phyloP scores from a whole-genome alignment of 2,329 filamentous ascomycete species.

The Apiospora koreana region DNA sequence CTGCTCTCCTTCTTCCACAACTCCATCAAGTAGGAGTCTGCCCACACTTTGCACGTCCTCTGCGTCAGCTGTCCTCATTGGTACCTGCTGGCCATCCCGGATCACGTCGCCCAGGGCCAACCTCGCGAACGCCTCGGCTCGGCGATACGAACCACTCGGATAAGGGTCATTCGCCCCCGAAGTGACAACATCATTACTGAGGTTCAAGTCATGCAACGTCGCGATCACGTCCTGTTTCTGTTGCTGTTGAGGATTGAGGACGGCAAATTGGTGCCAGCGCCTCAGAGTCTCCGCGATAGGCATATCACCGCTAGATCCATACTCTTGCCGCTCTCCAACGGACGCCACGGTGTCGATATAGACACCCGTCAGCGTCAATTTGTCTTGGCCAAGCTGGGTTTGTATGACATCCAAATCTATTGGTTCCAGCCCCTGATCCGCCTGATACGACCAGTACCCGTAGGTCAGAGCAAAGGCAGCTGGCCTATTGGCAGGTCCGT shows the following conservation, averaged over 20 bases:
- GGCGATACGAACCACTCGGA: neutral
- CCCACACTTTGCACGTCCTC: neutral
- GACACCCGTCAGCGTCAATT: neutral
- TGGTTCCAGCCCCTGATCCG: neutral
- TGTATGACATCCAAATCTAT: neutral
- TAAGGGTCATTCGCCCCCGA: too few species aligned
- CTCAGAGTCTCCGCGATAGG: neutral
- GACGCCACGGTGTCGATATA: neutral
- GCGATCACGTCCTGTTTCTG: neutral
- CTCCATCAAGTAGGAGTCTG: neutral
- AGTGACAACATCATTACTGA: neutral
- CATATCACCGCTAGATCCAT: neutral
- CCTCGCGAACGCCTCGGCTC: neutral
- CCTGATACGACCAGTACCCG: neutral
- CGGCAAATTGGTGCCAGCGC: neutral
- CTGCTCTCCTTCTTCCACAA: neutral
- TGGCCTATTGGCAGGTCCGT: neutral
- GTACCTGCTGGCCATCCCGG: neutral
- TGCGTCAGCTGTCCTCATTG: neutral
- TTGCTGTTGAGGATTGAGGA: neutral
- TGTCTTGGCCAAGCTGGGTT: neutral
- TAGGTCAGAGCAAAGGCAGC: neutral
- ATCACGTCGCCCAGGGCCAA: neutral
- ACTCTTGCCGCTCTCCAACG: neutral
- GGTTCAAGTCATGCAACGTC: neutral